phyloP scores from a whole-genome alignment of 352 stramenopile genomes.

The Phytopythium delawarense region DNA sequence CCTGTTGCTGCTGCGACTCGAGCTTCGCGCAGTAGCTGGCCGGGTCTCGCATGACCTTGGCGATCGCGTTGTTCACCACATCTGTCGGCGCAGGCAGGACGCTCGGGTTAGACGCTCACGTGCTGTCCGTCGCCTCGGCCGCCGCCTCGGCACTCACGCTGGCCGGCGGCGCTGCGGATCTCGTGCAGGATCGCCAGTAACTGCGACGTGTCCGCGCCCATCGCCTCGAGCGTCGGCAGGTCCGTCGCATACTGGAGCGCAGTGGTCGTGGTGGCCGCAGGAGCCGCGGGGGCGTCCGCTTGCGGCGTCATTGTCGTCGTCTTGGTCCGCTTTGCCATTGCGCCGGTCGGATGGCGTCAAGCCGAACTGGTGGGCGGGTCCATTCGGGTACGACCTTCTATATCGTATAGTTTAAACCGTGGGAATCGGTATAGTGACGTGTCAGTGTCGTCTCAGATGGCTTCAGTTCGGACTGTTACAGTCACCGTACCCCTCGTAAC shows the following conservation, averaged over 20 bases:
- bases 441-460: neutral
- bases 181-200: slow-evolving; percentile 69
- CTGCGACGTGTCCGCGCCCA: slow-evolving; percentile 33
- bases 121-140: neutral
- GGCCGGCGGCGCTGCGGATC: slow-evolving; percentile 51
- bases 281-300: neutral
- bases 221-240: slow-evolving; percentile 20
- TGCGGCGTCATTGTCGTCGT: slow-evolving; percentile 1
- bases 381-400: neutral
- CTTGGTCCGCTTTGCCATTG: slow-evolving; percentile 8
- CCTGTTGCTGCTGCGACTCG: slow-evolving; percentile 6
- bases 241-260: slow-evolving; percentile 13
- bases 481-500: neutral
- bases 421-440: neutral
- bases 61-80: slow-evolving; percentile 65
- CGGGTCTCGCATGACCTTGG: slow-evolving; percentile 48
- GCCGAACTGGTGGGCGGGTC: neutral
- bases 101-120: neutral
- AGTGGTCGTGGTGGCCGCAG: slow-evolving; percentile 7
- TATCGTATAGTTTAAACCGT: neutral
- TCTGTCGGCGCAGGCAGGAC: slow-evolving; percentile 21
- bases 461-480: neutral
- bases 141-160: slow-evolving; percentile 31
- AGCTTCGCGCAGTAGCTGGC: slow-evolving; percentile 7
- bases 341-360: neutral